Evolutionary conservation across 2,329 filamentous ascomycete genomes (phyloP).

Genomic region (Neonectria ditissima): DNA sequence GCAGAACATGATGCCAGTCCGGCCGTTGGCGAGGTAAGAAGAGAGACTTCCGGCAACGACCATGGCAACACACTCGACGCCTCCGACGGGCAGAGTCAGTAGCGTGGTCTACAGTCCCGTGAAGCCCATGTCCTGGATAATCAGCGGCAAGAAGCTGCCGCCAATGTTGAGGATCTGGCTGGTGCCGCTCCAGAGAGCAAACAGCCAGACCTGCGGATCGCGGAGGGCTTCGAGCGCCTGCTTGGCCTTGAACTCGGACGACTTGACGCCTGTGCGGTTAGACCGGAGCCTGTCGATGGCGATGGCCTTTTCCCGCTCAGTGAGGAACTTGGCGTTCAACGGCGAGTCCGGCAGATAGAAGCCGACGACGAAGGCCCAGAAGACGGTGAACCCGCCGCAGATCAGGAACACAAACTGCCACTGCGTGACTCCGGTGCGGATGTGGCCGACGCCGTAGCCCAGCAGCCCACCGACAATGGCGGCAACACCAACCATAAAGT

Average conservation of each 20-base stretch:
- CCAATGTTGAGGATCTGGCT: slow-evolving; percentile 43
- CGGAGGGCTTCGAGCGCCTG: slow-evolving; percentile 65
- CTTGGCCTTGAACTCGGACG: slow-evolving; percentile 74
- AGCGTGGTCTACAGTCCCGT: slow-evolving; percentile 37
- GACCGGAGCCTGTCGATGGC: slow-evolving; percentile 62
- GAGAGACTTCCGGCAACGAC: slow-evolving; percentile 22
- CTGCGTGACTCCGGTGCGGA: slow-evolving; percentile 59
- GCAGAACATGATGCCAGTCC: too few relatives aligned
- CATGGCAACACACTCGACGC: slow-evolving; percentile 25
- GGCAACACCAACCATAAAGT: slow-evolving; percentile 64
- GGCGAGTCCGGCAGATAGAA: slow-evolving; percentile 72
- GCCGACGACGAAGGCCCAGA: slow-evolving; percentile 68
- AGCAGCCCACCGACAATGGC: slow-evolving; percentile 72
- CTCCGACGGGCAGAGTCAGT: slow-evolving; percentile 28
- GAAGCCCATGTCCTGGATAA: slow-evolving; percentile 50
- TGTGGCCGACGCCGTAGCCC: slow-evolving; percentile 71
- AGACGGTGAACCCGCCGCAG: slow-evolving; percentile 65
- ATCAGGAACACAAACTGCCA: slow-evolving; percentile 72
- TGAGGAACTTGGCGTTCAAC: slow-evolving; percentile 72
- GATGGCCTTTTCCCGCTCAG: slow-evolving; percentile 64
- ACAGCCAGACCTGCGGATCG: slow-evolving; percentile 70
- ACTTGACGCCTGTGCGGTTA: slow-evolving; percentile 76
- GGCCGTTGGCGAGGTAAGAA: slow-evolving; percentile 4
- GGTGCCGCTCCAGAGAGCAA: slow-evolving; percentile 61
- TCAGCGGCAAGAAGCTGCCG: slow-evolving; percentile 45